Evolutionary conservation across 2,329 filamentous ascomycete genomes (phyloP).

Genomic region (Xylariaceae sp.): DNA sequence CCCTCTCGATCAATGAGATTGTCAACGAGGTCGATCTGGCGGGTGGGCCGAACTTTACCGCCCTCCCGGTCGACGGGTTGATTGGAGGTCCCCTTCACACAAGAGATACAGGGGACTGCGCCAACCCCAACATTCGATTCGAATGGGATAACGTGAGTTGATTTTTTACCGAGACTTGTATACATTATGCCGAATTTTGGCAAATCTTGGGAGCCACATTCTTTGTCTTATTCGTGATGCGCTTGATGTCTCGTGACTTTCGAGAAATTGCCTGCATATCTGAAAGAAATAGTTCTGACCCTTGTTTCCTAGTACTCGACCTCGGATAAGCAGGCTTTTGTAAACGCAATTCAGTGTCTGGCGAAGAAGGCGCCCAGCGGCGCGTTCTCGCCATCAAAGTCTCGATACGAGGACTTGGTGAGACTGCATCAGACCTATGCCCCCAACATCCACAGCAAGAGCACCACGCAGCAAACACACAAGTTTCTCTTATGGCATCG

Average conservation of each 20-base stretch:
- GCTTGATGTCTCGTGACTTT: too few species aligned
- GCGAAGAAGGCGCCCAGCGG: slow-evolving; percentile 23
- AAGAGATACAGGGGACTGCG: slow-evolving; percentile 14
- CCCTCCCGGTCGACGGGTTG: slow-evolving; percentile 18
- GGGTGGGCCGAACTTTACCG: slow-evolving; percentile 22
- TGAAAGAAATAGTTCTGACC: too few species aligned
- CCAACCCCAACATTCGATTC: slow-evolving; percentile 25
- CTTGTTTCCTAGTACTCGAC: too few species aligned
- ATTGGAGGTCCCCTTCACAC: slow-evolving; percentile 3
- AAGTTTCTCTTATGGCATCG: slow-evolving; percentile 31
- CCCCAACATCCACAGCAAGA: slow-evolving; percentile 28
- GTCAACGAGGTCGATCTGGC: slow-evolving; percentile 15
- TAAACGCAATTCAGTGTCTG: slow-evolving; percentile 26
- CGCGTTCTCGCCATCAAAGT: slow-evolving; percentile 19
- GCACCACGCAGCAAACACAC: slow-evolving; percentile 24
- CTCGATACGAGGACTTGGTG: slow-evolving; percentile 30
- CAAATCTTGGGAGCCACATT: too few species aligned
- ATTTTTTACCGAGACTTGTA: too few species aligned
- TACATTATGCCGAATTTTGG: too few species aligned
- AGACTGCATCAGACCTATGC: slow-evolving; percentile 27
- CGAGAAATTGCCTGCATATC: too few species aligned
- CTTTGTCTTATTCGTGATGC: too few species aligned
- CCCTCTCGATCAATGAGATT: slow-evolving; percentile 15
- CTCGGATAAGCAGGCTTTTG: slow-evolving; percentile 25
- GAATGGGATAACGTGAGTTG: slow-evolving; percentile 31